Conservation (phyloP, 2,329 filamentous ascomycete species). For the Ascochyta pisi region DNA sequence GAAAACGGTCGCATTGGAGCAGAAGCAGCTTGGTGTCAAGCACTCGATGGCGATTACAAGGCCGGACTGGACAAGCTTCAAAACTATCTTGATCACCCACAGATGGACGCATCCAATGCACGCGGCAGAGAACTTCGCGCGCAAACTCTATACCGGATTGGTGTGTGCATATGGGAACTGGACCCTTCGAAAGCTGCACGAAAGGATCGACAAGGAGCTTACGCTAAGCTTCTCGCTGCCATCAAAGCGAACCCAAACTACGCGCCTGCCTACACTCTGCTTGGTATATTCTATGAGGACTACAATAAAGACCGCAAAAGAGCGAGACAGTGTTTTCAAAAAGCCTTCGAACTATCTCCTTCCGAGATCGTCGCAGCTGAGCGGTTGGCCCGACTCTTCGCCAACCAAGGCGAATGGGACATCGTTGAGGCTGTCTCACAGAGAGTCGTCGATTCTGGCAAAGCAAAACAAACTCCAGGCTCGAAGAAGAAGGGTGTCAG, state of each 20-base stretch:
- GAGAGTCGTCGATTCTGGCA: slow-evolving; percentile 92
- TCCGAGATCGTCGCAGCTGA: slow-evolving; percentile 88
- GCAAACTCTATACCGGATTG: slow-evolving; percentile 85
- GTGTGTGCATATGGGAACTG: slow-evolving; percentile 84
- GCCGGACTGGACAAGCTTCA: slow-evolving; percentile 74
- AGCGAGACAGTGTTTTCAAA: slow-evolving; percentile 92
- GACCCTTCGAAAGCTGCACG: slow-evolving; percentile 76
- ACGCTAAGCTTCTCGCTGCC: slow-evolving; percentile 80
- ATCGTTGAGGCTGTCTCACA: slow-evolving; percentile 91
- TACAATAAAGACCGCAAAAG: slow-evolving; percentile 87
- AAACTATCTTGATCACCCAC: slow-evolving; percentile 64
- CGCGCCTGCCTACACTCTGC: slow-evolving; percentile 87
- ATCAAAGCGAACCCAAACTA: slow-evolving; percentile 87
- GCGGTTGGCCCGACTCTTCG: slow-evolving; percentile 83
- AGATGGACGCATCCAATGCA: slow-evolving; percentile 67
- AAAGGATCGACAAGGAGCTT: slow-evolving; percentile 81
- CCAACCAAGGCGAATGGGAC: slow-evolving; percentile 93
- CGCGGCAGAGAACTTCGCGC: slow-evolving; percentile 76
- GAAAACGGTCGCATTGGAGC: slow-evolving; percentile 79
- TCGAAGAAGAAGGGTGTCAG: slow-evolving; percentile 92
- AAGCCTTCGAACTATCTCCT: slow-evolving; percentile 90
- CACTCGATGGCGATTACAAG: slow-evolving; percentile 77
- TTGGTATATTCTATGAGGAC: slow-evolving; percentile 90
- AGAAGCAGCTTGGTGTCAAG: slow-evolving; percentile 92
- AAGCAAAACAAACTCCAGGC: slow-evolving; percentile 85